Percentiles rank a stretch among this genome's conserved stretches.
phyloP scores from a whole-genome alignment of 2,329 filamentous ascomycete species.

The Chrysosphaeria jannelii region DNA sequence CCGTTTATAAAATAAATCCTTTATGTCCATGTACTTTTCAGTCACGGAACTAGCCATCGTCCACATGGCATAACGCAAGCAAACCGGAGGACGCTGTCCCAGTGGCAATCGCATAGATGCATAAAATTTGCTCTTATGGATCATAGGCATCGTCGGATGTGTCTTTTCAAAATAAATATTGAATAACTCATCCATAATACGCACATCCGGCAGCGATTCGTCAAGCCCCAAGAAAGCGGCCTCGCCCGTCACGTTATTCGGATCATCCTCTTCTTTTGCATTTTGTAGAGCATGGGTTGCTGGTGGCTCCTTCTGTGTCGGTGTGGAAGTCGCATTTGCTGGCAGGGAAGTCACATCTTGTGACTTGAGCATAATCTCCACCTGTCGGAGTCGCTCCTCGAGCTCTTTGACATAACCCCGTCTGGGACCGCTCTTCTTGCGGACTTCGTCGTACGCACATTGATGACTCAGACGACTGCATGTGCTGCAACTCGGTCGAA shows the following conservation, averaged over 20 bases:
- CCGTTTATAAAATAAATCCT: slow-evolving; percentile 70
- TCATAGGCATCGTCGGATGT: slow-evolving; percentile 60
- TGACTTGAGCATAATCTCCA: slow-evolving; percentile 67
- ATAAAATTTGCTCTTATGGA: slow-evolving; percentile 66
- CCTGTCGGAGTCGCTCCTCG: slow-evolving; percentile 78
- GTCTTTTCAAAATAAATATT: slow-evolving; percentile 76
- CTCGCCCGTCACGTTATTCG: slow-evolving; percentile 63
- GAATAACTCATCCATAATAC: slow-evolving; percentile 59
- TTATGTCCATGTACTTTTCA: slow-evolving; percentile 52
- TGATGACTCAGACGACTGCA: slow-evolving; percentile 65
- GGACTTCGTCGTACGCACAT: slow-evolving; percentile 73
- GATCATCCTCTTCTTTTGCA: too few relatives aligned
- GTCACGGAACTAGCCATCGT: slow-evolving; percentile 62
- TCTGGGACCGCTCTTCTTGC: slow-evolving; percentile 84
- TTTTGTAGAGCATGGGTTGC: too few relatives aligned
- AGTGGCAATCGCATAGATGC: slow-evolving; percentile 53
- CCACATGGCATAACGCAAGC: slow-evolving; percentile 86
- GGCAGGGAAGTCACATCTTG: slow-evolving; percentile 27
- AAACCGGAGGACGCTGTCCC: slow-evolving; percentile 58
- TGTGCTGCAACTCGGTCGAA: slow-evolving; percentile 60
- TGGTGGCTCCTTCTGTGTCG: too few relatives aligned
- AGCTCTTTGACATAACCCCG: slow-evolving; percentile 81
- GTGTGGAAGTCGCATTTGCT: slow-evolving; percentile 18
- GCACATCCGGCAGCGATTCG: slow-evolving; percentile 25
- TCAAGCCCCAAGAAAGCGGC: slow-evolving; percentile 29